Evolutionary conservation across 2,329 filamentous ascomycete species (phyloP).

Genomic region (Cercospora citrullina): DNA sequence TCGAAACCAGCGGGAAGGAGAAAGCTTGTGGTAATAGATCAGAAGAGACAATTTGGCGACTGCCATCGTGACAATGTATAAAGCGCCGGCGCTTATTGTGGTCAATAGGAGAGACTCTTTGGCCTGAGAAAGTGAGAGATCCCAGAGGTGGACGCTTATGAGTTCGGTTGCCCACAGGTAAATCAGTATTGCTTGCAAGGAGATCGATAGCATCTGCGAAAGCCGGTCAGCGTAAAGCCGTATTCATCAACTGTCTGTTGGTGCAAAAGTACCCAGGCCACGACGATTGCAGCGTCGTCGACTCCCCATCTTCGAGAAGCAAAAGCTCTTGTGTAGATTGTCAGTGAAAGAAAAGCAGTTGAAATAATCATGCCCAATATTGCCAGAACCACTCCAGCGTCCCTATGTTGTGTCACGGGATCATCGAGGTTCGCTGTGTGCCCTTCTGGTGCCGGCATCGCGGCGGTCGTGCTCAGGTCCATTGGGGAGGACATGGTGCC

Average conservation of each 20-base stretch:
- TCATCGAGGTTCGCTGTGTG: constrained; percentile 14
- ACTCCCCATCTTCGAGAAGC: constrained; percentile 18
- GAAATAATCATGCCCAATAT: constrained; percentile 22
- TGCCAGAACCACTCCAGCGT: constrained; percentile 16
- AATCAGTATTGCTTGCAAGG: constrained; percentile 18
- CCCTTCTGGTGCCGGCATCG: constrained; percentile 15
- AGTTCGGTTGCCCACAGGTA: constrained; percentile 9
- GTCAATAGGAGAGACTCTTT: constrained; percentile 15
- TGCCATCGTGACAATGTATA: constrained; percentile 22
- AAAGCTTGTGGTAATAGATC: constrained; percentile 18
- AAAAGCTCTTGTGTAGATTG: constrained; percentile 23
- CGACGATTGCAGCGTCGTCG: constrained; percentile 19
- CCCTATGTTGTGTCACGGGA: constrained; percentile 16
- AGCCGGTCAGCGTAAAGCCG: not conserved
- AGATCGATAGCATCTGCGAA: constrained; percentile 20
- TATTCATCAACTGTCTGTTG: not conserved
- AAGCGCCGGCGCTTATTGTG: constrained; percentile 16
- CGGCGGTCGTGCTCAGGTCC: constrained; percentile 9
- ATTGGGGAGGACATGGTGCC: not conserved
- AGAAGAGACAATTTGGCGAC: constrained; percentile 20
- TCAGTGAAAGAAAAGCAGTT: constrained; percentile 15
- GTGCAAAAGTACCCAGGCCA: constrained; percentile 17
- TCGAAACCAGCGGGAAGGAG: constrained; percentile 15
- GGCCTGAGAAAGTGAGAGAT: constrained; percentile 6
- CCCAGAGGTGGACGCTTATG: constrained; percentile 23